These are phyloP conservation scores for Lactifluus pinguis DNA, from an alignment of 768 basidiomycete species.

Conservation along the genomic window DNA sequence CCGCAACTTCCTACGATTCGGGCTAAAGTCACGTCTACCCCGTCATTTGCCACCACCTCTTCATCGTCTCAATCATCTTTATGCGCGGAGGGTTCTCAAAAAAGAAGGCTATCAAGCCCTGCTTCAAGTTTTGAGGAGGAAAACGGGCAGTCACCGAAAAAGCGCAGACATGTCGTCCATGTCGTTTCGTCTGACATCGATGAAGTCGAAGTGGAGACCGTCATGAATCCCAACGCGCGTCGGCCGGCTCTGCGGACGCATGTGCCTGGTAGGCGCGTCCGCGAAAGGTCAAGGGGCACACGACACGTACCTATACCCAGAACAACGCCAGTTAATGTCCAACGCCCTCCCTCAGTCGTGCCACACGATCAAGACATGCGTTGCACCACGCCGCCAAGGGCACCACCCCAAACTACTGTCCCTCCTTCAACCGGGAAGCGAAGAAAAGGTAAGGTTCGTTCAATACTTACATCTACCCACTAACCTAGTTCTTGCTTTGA, in stretches of 20 bases:
- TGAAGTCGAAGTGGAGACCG: conserved; percentile 41
- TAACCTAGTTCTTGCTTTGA: neutral
- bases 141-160: conserved; percentile 3
- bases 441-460: conserved; percentile 6
- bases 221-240: conserved; percentile 27
- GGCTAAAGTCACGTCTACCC: conserved; percentile 13
- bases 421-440: conserved; percentile 9
- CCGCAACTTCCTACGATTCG: conserved; percentile 25
- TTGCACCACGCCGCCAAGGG: neutral
- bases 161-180: conserved; percentile 14
- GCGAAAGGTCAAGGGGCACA: conserved; percentile 1
- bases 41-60: conserved; percentile 11
- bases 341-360: neutral
- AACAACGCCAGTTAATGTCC: neutral
- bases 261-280: conserved; percentile 14
- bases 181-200: conserved; percentile 26
- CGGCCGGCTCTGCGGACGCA: conserved; percentile 1
- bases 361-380: conserved; percentile 7
- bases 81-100: neutral
- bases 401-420: neutral
- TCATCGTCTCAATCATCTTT: conserved; percentile 12
- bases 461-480: neutral
- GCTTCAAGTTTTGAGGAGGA: conserved; percentile 12
- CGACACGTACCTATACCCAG: neutral
- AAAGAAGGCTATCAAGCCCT: conserved; percentile 14